Evolutionary conservation across 176 grass and related monocot species (phyloP).

Genomic region (Elaeis guineensis): DNA sequence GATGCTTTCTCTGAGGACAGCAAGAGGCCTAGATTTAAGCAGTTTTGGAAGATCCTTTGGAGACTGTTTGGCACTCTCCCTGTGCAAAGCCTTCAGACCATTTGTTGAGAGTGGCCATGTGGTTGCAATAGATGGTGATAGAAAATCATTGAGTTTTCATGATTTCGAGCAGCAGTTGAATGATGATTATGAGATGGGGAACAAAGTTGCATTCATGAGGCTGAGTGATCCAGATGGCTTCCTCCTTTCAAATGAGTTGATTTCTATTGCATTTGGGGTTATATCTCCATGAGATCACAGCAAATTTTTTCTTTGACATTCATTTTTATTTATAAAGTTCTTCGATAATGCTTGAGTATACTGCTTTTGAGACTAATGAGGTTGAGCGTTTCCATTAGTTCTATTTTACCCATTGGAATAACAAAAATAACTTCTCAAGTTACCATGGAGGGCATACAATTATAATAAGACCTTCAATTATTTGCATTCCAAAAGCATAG

Average conservation of each 20-base stretch:
- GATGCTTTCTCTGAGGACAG: conserved; percentile 81
- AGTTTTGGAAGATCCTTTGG: conserved; percentile 63
- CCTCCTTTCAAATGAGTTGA: conserved; percentile 85
- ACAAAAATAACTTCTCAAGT: no score
- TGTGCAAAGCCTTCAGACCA: conserved; percentile 51
- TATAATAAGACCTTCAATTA: no score
- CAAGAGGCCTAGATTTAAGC: conserved; percentile 53
- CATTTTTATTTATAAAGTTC: no score
- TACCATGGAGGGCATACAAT: no score
- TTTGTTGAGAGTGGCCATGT: conserved; percentile 69
- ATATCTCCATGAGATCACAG: conserved; percentile 44
- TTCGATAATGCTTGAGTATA: no score
- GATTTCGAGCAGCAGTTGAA: conserved; percentile 42
- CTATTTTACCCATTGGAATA: no score
- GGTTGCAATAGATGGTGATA: conserved; percentile 45
- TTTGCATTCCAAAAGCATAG: no score
- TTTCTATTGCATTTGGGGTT: conserved; percentile 74
- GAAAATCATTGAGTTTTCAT: conserved; percentile 22
- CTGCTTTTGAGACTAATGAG: no score
- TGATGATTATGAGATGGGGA: conserved; percentile 16
- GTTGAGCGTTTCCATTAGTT: no score
- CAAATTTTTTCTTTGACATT: neutral
- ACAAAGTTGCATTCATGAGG: conserved; percentile 48
- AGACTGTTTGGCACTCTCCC: conserved; percentile 20
- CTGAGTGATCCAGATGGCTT: conserved; percentile 82